Evolutionary conservation across 108 stramenopile genomes (phyloP), one percentile per base, ranked within the genome.

Genomic region (Epithemia pelagica): DNA sequence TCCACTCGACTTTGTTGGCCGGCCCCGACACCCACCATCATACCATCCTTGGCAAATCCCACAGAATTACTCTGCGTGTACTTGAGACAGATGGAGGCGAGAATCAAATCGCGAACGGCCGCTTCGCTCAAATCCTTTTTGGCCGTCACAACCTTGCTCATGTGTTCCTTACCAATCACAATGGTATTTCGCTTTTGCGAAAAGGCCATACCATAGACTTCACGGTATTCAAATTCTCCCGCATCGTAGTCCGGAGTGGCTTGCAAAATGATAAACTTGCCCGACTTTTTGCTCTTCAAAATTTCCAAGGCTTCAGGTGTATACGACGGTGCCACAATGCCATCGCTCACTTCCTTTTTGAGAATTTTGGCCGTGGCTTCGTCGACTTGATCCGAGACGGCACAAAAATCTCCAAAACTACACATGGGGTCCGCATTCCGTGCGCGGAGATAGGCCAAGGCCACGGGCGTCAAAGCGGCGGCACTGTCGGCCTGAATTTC

Each of bases 1-100:
- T 99, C 99, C 0, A 99, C 99, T 52, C 99, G 94, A 68, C 87
- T 90, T 83, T 99, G 99, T 77, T 99, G 99, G 23, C 99, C 99
- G 28, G 99, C 99, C 29, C 99, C 99, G n/a, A 99, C 96, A 25
- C 99, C 99, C 24, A 99, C 92, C 97, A 99, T 96, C 95, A 97
- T 96, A 31, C 99, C 99, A 66, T 91, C 82, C 75, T 86, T 90
- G 69, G 96, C 94, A 72, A 96, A 99, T 2, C 96, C 97, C 5
- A 99, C 97, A 2, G 86, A 88, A 78, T 99, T 99, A 67, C 74
- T 77, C 80, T 99, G 99, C 18, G 99, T 99, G 86, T 99, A 99
- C 85, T 99, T 99, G 83, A 96, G 69, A 59, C 96, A 90, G 67
- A 98, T 97, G 33, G 91, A 89, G 22, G 97, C 99, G 7, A 99